Evolutionary conservation across 1,139 yeast species (phyloP).

Genomic region (Debaryomyces coudertii): DNA sequence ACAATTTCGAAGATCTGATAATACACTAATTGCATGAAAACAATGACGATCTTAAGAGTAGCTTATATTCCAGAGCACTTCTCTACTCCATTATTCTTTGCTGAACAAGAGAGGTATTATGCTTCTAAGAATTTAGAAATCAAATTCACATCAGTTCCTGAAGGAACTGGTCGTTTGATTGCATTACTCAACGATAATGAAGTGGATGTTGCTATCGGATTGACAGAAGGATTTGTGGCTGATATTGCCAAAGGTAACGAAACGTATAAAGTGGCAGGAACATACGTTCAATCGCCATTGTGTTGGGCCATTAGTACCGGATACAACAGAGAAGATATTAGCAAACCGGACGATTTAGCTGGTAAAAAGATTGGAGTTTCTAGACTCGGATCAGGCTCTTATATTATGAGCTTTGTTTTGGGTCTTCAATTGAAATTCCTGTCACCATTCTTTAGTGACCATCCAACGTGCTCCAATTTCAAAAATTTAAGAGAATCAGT

Average conservation of each 20-base stretch:
- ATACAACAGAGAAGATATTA: slow-evolving; percentile 54
- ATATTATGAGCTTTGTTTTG: slow-evolving; percentile 86
- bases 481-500: slow-evolving; percentile 79
- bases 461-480: slow-evolving; percentile 67
- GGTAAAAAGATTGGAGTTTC: slow-evolving; percentile 78
- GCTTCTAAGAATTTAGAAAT: slow-evolving; percentile 49
- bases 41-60: slow-evolving; percentile 40
- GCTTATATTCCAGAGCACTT: slow-evolving; percentile 94
- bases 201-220: slow-evolving; percentile 80
- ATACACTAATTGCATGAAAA: background rate
- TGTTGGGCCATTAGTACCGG: slow-evolving; percentile 93
- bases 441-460: slow-evolving; percentile 51
- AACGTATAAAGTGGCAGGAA: slow-evolving; percentile 69
- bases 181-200: slow-evolving; percentile 66
- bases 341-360: slow-evolving; percentile 53
- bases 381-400: slow-evolving; percentile 88
- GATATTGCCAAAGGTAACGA: slow-evolving; percentile 73
- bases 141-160: slow-evolving; percentile 73
- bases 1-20: background rate
- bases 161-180: slow-evolving; percentile 88
- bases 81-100: slow-evolving; percentile 81
- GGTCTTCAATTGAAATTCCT: slow-evolving; percentile 59
- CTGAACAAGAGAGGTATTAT: slow-evolving; percentile 62
- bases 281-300: slow-evolving; percentile 83
- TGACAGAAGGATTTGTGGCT: slow-evolving; percentile 88